Conservation (phyloP, 371 early-diverging fungal genomes). For the Coemansia linderi region DNA sequence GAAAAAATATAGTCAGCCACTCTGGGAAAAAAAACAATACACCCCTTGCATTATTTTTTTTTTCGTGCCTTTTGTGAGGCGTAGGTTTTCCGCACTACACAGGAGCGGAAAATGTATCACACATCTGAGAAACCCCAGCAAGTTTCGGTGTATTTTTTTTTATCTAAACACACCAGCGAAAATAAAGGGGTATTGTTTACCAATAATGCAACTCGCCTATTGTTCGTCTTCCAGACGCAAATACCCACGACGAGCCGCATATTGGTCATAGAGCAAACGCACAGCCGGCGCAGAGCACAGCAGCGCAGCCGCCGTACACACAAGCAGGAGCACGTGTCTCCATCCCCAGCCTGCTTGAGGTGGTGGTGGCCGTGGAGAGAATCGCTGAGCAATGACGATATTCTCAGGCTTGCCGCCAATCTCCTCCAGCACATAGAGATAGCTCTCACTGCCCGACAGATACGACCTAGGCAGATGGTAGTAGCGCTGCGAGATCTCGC, state of each 20-base stretch:
- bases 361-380: constrained; percentile 1
- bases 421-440: constrained; percentile 55
- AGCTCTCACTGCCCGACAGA: constrained; percentile 22
- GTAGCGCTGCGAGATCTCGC: constrained; percentile 54
- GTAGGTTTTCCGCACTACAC: too few relatives aligned
- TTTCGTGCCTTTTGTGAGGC: too few relatives aligned
- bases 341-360: constrained; percentile 73
- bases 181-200: not conserved
- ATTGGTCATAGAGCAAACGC: not conserved
- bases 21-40: too few relatives aligned
- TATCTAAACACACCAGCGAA: too few relatives aligned
- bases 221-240: not conserved
- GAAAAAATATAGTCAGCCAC: too few relatives aligned
- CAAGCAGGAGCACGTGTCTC: constrained; percentile 28
- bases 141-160: too few relatives aligned
- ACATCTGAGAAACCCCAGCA: too few relatives aligned
- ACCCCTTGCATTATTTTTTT: too few relatives aligned
- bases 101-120: too few relatives aligned
- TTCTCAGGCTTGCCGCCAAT: constrained; percentile 48
- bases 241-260: constrained; percentile 14
- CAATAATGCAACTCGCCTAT: not conserved
- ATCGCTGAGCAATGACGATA: constrained; percentile 36
- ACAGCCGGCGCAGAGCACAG: too few relatives aligned
- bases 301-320: constrained; percentile 6
- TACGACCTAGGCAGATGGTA: constrained; percentile 58